phyloP scores from a whole-genome alignment of 331 rosid species.

The Phaseolus coccineus region DNA sequence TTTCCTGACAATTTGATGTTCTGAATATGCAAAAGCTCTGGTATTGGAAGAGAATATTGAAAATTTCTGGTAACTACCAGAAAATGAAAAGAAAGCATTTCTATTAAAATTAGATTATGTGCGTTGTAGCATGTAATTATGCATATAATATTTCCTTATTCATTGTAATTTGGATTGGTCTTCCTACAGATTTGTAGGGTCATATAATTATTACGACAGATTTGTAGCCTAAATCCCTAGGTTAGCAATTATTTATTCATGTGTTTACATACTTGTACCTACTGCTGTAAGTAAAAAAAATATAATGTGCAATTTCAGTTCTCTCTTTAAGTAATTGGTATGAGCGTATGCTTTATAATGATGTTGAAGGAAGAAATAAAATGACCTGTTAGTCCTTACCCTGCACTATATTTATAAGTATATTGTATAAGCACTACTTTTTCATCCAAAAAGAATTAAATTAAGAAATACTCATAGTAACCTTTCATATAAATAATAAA shows the following conservation, averaged over 20 bases:
- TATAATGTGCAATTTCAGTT: background rate
- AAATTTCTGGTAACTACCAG: too few relatives aligned
- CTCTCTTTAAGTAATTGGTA: background rate
- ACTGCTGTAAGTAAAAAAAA: background rate
- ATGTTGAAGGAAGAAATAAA: background rate
- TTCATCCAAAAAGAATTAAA: background rate
- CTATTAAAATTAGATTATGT: background rate
- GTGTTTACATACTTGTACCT: background rate
- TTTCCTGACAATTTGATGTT: background rate
- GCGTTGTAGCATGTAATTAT: background rate
- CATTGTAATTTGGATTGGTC: background rate
- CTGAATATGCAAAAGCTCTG: too few relatives aligned
- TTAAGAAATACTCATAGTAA: background rate
- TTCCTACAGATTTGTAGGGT: background rate
- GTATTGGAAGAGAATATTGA: too few relatives aligned
- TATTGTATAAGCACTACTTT: background rate
- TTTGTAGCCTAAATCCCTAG: background rate
- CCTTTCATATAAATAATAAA: constrained; percentile 1
- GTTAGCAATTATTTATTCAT: background rate
- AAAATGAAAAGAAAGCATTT: too few relatives aligned
- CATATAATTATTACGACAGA: background rate
- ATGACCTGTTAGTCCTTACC: background rate
- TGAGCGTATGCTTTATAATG: background rate
- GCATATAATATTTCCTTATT: background rate
- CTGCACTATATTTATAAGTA: too few relatives aligned